phyloP scores from a whole-genome alignment of 1,139 yeast species.

The Yamadazyma mexicana region DNA sequence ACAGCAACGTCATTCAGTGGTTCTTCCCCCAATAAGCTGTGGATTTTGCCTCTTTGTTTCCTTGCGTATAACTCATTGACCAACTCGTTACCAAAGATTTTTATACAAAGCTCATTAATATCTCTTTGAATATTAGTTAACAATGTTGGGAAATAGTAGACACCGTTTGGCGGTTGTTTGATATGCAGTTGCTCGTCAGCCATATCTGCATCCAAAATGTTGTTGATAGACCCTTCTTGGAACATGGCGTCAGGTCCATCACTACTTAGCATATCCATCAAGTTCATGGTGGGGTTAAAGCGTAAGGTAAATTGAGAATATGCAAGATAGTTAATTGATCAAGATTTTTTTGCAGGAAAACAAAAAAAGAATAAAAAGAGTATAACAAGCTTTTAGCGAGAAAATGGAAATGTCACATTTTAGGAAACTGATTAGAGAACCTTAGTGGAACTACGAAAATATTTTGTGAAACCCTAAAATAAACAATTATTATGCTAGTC shows the following conservation, averaged over 20 bases:
- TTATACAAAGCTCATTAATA: slow-evolving; percentile 51
- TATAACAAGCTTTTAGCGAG: background rate
- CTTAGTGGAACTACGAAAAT: background rate
- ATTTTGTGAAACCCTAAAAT: no score
- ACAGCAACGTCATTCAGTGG: slow-evolving; percentile 8
- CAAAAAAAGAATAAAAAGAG: background rate
- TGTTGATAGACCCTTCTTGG: slow-evolving; percentile 11
- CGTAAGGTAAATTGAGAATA: background rate
- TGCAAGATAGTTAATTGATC: background rate
- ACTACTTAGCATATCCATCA: slow-evolving; percentile 36
- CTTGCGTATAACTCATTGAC: slow-evolving; percentile 25
- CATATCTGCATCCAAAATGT: slow-evolving; percentile 10
- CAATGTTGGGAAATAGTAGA: slow-evolving; percentile 55
- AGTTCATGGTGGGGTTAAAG: slow-evolving; percentile 28
- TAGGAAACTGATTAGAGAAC: background rate
- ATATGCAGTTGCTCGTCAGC: background rate
- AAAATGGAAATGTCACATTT: no score
- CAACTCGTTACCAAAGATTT: slow-evolving; percentile 51
- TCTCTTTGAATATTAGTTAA: slow-evolving; percentile 58
- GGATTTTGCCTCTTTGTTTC: slow-evolving; percentile 34
- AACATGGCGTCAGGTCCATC: slow-evolving; percentile 17
- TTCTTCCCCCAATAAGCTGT: slow-evolving; percentile 28
- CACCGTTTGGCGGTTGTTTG: slow-evolving; percentile 21
- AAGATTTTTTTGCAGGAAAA: background rate
- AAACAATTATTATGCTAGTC: no score